Percentiles rank a stretch among this genome's conserved stretches.
Conservation (phyloP, 2,329 filamentous ascomycete species). For the Fusarium papillatum region DNA sequence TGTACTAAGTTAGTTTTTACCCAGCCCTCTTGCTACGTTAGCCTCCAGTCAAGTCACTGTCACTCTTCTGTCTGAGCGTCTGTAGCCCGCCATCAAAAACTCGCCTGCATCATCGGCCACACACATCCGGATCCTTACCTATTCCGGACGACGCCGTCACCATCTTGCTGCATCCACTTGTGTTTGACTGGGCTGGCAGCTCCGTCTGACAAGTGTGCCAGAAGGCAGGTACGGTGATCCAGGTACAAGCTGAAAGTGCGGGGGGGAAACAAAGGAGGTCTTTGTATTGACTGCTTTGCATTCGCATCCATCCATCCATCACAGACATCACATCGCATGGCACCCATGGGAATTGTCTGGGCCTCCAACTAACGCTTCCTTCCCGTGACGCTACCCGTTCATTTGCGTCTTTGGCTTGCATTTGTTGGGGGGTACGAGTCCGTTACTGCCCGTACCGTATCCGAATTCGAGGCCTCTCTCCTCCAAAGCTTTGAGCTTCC, state of each 20-base stretch:
- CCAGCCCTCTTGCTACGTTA: constrained; percentile 20
- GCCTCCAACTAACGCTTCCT: constrained; percentile 19
- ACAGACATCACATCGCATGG: neutral
- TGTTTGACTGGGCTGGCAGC: constrained; percentile 5
- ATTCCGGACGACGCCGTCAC: constrained; percentile 34
- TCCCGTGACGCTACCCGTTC: constrained; percentile 29
- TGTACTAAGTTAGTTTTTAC: constrained; percentile 2
- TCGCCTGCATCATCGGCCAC: constrained; percentile 29
- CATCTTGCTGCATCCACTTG: constrained; percentile 33
- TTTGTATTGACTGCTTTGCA: neutral
- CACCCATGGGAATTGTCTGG: neutral
- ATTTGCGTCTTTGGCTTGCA: constrained; percentile 31
- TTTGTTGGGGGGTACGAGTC: constrained; percentile 24
- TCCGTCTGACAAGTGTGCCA: constrained; percentile 31
- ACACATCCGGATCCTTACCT: constrained; percentile 37
- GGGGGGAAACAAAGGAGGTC: constrained; percentile 7
- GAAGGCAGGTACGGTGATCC: constrained; percentile 37
- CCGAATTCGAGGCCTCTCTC: constrained; percentile 1
- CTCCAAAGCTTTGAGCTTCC: constrained; percentile 6
- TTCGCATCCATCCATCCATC: neutral
- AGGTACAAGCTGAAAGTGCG: constrained; percentile 39
- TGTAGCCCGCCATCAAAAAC: constrained; percentile 24
- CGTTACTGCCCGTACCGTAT: constrained; percentile 17
- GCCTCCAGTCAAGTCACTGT: constrained; percentile 17
- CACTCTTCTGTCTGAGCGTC: constrained; percentile 30